Evolutionary conservation across 1,284 basidiomycete genomes (phyloP), one percentile per base, ranked within the genome.

Genomic region (Phlebopus sp.): DNA sequence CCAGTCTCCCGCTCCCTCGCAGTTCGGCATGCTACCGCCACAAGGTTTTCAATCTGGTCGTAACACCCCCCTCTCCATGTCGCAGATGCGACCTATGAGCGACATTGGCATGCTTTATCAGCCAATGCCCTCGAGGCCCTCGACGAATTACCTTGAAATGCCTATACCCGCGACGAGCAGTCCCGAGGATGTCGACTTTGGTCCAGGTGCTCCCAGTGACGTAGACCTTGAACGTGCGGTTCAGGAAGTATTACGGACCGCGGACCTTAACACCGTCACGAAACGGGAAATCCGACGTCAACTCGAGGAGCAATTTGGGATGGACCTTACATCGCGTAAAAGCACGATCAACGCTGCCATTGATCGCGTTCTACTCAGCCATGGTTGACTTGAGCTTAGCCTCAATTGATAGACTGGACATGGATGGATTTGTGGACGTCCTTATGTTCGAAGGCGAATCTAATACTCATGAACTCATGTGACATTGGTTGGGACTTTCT

Each of bases 191-290:
- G 64, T 67, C 8, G 77, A 79, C 50, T 61, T 74, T 35, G 61
- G 66, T 35, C 54, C 64, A 30, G 74, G 71, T 31, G 71, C 67
- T 23, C 86, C 82, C 3, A 77, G 72, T 10, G 86, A 92, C 54
- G 68, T 68, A 3, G 88, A 92, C 43, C 73, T 96, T 13, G 88
- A 92, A 52, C 70, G 69, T 8, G 81, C 81, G 4, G 85, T 95
- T 3, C 75, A 85, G 49, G 76, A 82, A 27, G 77, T 95, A 35
- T 73, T 96, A 47, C 76, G 76, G 15, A 71, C 73, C 18, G 91
- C 91, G 0, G 92, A 97, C 69, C 73, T 97, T 46, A 92, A 92
- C 61, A 83, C 82, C 17, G 78, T 96, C 48, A 96, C 93, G 42
- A 97, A 97, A 74, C 84, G 92, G 56, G 86, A 86, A 56, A 86